Evolutionary conservation across 2,329 filamentous ascomycete genomes (phyloP), one percentile per base, ranked within the genome.

Genomic region (Calonectria multiphialidica): DNA sequence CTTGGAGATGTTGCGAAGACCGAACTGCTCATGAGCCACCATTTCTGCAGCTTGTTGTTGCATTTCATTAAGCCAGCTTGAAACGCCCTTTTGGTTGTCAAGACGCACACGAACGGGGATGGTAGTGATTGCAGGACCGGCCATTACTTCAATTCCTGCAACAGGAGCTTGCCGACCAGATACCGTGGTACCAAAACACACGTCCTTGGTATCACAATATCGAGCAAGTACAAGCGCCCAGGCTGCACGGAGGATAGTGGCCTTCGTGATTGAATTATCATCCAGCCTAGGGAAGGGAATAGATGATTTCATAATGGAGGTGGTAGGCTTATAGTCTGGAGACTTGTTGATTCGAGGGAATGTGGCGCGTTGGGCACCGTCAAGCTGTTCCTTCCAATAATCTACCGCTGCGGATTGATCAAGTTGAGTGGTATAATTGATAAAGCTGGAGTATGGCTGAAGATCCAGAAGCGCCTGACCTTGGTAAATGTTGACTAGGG

Each of bases 41-140:
- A 75, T 74, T 30, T 72, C 74, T 16, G 62, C 53, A 18, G 70
- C 63, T 25, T 73, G 63, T n/a, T 66, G 21, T 23, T 80, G 76
- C 0, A 78, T 45, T 0, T 78, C 75, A 23, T 86, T 78, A 16
- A 91, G 75, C 72, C 12, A 86, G 16, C 57, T 62, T 18, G 57
- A 42, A 21, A 62, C 57, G 8, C 57, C 79, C 0, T 79, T 76
- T 23, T 66, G 44, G 13, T 66, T 28, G 88, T 81, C 79, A 23
- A 77, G n/a, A 1, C 40, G 33, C 6, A 80, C 57, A 0, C 76
- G 68, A 7, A 80, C 37, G 5, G 79, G 80, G 1, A 81, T 72
- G 1, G 77, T 78, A 12, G 77, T 82, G 59, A 87, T 84, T 72
- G 85, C 77, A 9, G 80, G 78, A 1, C 72, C 79, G 2, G 71